Percentiles rank a stretch among this genome's conserved stretches.
Conservation (phyloP, 331 rosid genomes). For the Malus hybrid region DNA sequence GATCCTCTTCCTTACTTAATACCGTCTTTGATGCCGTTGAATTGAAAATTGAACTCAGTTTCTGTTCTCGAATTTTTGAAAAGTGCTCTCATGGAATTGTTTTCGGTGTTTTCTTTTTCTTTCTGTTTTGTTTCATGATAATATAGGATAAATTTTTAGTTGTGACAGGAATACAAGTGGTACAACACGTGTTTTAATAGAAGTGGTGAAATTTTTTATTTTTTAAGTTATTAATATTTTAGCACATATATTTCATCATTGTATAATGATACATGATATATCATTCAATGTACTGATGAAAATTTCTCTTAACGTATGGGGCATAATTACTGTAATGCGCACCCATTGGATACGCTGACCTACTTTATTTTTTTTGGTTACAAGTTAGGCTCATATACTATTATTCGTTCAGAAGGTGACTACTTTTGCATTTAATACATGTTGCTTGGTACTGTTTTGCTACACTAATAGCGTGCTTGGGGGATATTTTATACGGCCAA, state of each 20-base stretch:
- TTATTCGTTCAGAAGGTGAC: not conserved
- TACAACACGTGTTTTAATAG: too few species aligned
- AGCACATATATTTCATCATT: too few species aligned
- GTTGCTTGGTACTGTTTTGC: not conserved
- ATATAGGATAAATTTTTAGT: too few species aligned
- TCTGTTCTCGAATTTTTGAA: not conserved
- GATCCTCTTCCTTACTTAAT: not conserved
- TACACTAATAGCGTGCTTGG: too few species aligned
- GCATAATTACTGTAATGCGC: not conserved
- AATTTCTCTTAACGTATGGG: too few species aligned
- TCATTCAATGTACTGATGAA: too few species aligned
- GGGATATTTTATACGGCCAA: too few species aligned
- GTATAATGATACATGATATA: not conserved
- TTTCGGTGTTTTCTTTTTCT: not conserved
- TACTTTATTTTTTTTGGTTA: constrained; percentile 3
- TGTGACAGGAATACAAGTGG: too few species aligned
- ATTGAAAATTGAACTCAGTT: not conserved
- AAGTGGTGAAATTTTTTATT: too few species aligned
- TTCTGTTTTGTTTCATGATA: not conserved
- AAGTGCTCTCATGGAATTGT: not conserved
- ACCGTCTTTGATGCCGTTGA: not conserved
- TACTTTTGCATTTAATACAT: not conserved
- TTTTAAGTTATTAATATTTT: too few species aligned
- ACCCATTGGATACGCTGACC: constrained; percentile 50
- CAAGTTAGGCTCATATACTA: not conserved